Evolutionary conservation across 139 green algal genomes (phyloP).

Genomic region (Diplosphaera chodatii): DNA sequence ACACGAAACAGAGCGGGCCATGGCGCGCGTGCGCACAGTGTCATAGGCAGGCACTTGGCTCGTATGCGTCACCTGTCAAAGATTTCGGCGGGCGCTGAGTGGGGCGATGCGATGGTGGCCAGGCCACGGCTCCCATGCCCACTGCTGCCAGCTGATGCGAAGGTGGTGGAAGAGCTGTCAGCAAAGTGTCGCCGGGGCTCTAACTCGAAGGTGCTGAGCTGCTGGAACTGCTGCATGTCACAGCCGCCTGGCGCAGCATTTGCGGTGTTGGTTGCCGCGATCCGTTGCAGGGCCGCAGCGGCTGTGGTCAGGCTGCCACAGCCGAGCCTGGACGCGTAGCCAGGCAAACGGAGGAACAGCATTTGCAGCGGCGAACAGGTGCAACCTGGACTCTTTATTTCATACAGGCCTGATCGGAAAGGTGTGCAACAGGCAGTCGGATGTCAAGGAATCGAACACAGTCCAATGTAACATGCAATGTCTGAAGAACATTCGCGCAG

Average conservation of each 20-base stretch:
- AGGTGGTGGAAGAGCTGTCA: too few relatives aligned
- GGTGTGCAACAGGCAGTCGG: too few relatives aligned
- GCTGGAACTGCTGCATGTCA: background rate
- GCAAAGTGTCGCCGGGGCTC: too few relatives aligned
- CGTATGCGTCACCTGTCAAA: constrained; percentile 19
- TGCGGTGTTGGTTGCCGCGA: background rate
- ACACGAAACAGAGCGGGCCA: too few relatives aligned
- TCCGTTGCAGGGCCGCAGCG: background rate
- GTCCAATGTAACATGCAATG: too few relatives aligned
- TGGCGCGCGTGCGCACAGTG: too few relatives aligned
- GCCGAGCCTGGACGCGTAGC: background rate
- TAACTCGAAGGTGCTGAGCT: background rate
- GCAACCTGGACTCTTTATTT: too few relatives aligned
- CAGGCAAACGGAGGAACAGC: background rate
- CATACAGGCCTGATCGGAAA: too few relatives aligned
- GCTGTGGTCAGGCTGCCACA: background rate
- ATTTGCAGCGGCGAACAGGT: background rate
- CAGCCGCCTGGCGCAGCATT: too few relatives aligned
- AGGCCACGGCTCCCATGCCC: background rate
- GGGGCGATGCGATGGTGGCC: background rate
- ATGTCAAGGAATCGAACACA: too few relatives aligned
- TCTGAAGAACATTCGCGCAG: too few relatives aligned
- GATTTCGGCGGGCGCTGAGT: background rate
- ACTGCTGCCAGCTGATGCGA: background rate
- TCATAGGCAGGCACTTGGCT: too few relatives aligned